Evolutionary conservation across 441 rosid genomes (phyloP).

Genomic region (Viola pubescens): DNA sequence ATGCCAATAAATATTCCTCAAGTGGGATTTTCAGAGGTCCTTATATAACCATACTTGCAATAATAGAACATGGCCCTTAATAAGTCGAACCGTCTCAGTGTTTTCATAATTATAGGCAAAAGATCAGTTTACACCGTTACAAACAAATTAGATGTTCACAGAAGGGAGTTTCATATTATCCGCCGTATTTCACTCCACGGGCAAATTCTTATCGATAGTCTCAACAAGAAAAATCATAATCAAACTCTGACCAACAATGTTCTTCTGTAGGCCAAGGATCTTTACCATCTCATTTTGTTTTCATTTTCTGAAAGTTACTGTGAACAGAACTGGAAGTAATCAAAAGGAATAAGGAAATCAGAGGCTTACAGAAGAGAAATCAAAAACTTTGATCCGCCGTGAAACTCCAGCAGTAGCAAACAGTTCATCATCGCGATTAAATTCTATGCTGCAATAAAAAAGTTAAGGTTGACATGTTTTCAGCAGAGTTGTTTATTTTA

Average conservation of each 20-base stretch:
- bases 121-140: no score
- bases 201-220: no score
- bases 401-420: slow-evolving; percentile 99
- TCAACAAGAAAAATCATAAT: no score
- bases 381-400: slow-evolving; percentile 85
- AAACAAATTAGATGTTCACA: no score
- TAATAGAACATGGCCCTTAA: background rate
- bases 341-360: slow-evolving; percentile 6
- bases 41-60: no score
- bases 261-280: background rate
- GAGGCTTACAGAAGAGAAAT: slow-evolving; percentile 75
- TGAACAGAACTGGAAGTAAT: slow-evolving; percentile 8
- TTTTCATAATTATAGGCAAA: no score
- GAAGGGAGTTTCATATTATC: no score
- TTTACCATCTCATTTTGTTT: background rate
- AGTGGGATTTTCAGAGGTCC: background rate
- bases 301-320: slow-evolving; percentile 1
- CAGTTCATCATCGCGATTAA: slow-evolving; percentile 89
- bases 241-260: no score
- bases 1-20: background rate
- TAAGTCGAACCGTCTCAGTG: background rate
- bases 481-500: slow-evolving; percentile 1
- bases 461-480: background rate
- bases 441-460: slow-evolving; percentile 77
- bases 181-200: no score